Evolutionary conservation across 2,329 filamentous ascomycete species (phyloP).

Genomic region (Dothistroma pini): DNA sequence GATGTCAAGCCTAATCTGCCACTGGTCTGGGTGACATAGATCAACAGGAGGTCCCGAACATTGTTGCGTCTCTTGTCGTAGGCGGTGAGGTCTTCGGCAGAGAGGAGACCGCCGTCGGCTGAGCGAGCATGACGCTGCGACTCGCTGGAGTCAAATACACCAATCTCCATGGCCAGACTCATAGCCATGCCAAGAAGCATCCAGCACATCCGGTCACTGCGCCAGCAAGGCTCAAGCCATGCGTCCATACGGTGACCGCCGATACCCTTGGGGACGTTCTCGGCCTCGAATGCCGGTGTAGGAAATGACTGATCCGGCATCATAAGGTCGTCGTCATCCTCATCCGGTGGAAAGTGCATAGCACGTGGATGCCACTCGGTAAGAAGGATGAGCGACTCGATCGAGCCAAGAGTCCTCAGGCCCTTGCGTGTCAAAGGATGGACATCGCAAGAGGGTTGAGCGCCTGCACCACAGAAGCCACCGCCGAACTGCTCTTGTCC

Average conservation of each 20-base stretch:
- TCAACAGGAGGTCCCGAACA: slow-evolving; percentile 79
- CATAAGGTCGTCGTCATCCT: slow-evolving; percentile 62
- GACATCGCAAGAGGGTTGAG: slow-evolving; percentile 62
- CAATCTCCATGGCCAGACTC: slow-evolving; percentile 86
- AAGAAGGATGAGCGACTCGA: slow-evolving; percentile 88
- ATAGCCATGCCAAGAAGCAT: slow-evolving; percentile 92
- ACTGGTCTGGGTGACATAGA: slow-evolving; percentile 91
- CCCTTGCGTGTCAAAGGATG: slow-evolving; percentile 60
- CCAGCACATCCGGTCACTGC: slow-evolving; percentile 91
- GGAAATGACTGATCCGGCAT: slow-evolving; percentile 68
- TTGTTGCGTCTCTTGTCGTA: slow-evolving; percentile 75
- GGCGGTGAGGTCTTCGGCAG: slow-evolving; percentile 61
- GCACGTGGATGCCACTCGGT: slow-evolving; percentile 97
- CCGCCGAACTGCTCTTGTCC: slow-evolving; percentile 94
- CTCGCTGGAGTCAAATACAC: slow-evolving; percentile 88
- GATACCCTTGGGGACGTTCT: slow-evolving; percentile 55
- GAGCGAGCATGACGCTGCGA: slow-evolving; percentile 50
- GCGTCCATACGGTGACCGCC: slow-evolving; percentile 85
- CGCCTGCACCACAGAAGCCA: slow-evolving; percentile 73
- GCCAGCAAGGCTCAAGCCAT: slow-evolving; percentile 95
- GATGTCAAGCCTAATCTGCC: slow-evolving; percentile 88
- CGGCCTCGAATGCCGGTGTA: slow-evolving; percentile 54
- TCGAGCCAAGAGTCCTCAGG: slow-evolving; percentile 82
- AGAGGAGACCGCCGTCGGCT: slow-evolving; percentile 34
- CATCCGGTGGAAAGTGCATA: slow-evolving; percentile 79